These are phyloP conservation scores for Clonostachys byssicola DNA, from an alignment of 2,329 filamentous ascomycete genomes.

Conservation along the genomic window DNA sequence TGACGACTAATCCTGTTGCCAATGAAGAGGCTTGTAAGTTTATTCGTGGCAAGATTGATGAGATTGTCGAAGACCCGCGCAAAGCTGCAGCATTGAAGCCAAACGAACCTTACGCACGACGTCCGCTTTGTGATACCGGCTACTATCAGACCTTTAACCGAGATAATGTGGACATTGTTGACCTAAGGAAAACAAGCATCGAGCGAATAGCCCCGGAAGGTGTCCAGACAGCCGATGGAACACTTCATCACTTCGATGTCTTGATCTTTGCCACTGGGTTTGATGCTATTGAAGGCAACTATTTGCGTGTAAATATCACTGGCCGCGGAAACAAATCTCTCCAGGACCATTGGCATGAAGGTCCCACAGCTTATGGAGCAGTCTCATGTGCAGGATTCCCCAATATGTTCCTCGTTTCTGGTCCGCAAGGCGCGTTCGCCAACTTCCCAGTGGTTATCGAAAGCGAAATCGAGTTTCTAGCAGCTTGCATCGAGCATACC, in stretches of 20 bases:
- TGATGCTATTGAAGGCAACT: conserved; percentile 40
- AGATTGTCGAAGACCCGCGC: conserved; percentile 10
- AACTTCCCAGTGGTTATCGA: conserved; percentile 33
- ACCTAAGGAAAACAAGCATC: conserved; percentile 36
- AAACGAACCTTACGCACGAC: conserved; percentile 5
- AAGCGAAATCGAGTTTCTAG: conserved; percentile 32
- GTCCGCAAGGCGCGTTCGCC: conserved; percentile 30
- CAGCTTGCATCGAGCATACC: conserved; percentile 20
- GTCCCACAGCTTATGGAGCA: conserved; percentile 31
- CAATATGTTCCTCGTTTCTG: conserved; percentile 39
- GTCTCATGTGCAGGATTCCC: conserved; percentile 32
- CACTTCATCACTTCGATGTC: conserved; percentile 23
- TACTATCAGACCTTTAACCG: conserved; percentile 47
- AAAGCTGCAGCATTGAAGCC: conserved; percentile 11
- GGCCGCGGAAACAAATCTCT: conserved; percentile 21
- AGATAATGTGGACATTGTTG: conserved; percentile 38
- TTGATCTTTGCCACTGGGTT: conserved; percentile 36
- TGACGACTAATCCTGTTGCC: conserved; percentile 9
- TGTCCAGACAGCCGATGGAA: conserved; percentile 23
- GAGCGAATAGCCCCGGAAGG: conserved; percentile 25
- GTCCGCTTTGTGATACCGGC: conserved; percentile 25
- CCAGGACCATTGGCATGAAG: conserved; percentile 27
- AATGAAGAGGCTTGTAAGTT: conserved; percentile 16
- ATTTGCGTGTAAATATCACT: conserved; percentile 70
- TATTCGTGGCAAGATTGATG: conserved; percentile 12